Evolutionary conservation across 2,329 filamentous ascomycete genomes (phyloP).

Genomic region (Graphilbum fragrans): DNA sequence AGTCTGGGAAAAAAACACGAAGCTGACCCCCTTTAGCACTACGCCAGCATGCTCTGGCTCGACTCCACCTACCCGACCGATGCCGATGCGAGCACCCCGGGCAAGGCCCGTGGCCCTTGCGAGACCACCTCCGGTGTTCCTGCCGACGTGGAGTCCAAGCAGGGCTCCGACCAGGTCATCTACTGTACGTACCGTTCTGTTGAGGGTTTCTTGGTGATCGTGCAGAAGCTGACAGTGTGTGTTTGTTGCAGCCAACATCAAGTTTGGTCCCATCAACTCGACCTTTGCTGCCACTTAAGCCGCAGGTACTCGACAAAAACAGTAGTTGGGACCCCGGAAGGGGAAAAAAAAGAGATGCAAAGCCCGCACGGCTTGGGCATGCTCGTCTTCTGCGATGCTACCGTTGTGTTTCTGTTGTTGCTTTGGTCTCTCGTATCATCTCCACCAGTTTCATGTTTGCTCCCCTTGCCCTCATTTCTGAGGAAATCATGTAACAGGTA

Average conservation of each 20-base stretch:
- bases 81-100: conserved; percentile 20
- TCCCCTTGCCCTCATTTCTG: too few species aligned
- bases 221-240: not conserved
- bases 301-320: too few species aligned
- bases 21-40: conserved; percentile 21
- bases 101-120: conserved; percentile 32
- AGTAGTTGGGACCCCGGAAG: too few species aligned
- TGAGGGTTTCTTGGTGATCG: not conserved
- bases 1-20: not conserved
- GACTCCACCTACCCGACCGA: conserved; percentile 41
- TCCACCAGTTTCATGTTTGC: too few species aligned
- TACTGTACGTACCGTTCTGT: conserved; percentile 15
- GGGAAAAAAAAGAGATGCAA: too few species aligned
- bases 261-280: conserved; percentile 18
- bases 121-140: conserved; percentile 29
- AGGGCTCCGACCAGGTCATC: conserved; percentile 20
- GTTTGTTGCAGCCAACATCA: conserved; percentile 18
- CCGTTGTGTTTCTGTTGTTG: too few species aligned
- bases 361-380: too few species aligned
- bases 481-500: too few species aligned
- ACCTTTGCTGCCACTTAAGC: conserved; percentile 15
- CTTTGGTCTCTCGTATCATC: too few species aligned
- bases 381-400: too few species aligned
- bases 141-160: conserved; percentile 24
- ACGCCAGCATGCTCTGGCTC: conserved; percentile 50